phyloP scores from a whole-genome alignment of 345 rosid genomes.

The Ceriops zippeliana region DNA sequence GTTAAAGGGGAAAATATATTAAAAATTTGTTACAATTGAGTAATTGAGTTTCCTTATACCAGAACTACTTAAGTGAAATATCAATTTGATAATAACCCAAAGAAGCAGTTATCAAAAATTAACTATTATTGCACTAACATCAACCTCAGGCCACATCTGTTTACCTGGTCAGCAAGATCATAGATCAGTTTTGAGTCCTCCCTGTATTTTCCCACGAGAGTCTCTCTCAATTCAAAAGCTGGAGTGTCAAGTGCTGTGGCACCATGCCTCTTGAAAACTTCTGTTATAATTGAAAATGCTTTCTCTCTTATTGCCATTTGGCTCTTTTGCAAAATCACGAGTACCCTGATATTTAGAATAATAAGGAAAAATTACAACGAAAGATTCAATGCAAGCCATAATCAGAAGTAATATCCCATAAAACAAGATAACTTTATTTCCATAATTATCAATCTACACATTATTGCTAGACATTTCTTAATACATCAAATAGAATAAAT shows the following conservation, averaged over 20 bases:
- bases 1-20: neutral
- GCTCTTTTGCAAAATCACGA: constrained; percentile 85
- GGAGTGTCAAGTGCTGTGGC: constrained; percentile 95
- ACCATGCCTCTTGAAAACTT: constrained; percentile 84
- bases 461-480: too few species aligned
- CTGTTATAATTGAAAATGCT: constrained; percentile 70
- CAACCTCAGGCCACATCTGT: too few species aligned
- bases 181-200: constrained; percentile 93
- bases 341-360: constrained; percentile 55
- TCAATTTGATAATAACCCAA: too few species aligned
- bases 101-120: too few species aligned
- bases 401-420: neutral
- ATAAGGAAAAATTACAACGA: constrained; percentile 5
- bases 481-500: neutral
- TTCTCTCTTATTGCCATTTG: constrained; percentile 72
- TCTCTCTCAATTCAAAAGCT: constrained; percentile 91
- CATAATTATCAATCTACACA: neutral
- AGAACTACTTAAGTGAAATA: too few species aligned
- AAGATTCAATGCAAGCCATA: constrained; percentile 3
- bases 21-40: neutral
- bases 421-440: neutral
- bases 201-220: constrained; percentile 86
- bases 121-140: too few species aligned
- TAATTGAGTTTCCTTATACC: neutral
- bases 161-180: constrained; percentile 96